phyloP scores from a whole-genome alignment of 495 filamentous ascomycete genomes.

The Podospora sp. region DNA sequence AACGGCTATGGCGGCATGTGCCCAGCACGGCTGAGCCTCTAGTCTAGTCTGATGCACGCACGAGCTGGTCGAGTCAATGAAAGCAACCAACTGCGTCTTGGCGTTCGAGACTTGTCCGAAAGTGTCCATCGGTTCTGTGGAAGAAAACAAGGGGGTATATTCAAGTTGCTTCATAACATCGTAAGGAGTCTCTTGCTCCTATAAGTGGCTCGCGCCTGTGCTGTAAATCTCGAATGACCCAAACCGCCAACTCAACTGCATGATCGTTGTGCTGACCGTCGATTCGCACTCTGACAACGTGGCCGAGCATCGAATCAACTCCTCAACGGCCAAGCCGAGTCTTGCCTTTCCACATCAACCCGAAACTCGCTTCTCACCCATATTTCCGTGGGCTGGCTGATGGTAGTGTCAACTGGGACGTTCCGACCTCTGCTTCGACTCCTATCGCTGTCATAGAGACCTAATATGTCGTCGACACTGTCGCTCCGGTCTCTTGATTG shows the following conservation, averaged over 20 bases:
- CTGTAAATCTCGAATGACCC: background rate
- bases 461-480: constrained; percentile 41
- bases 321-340: constrained; percentile 33
- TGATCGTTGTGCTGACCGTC: too few relatives aligned
- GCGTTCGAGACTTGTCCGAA: too few relatives aligned
- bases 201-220: background rate
- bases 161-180: constrained; percentile 1
- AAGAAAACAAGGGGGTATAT: constrained; percentile 5
- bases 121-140: too few relatives aligned
- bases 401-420: background rate
- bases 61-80: too few relatives aligned
- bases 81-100: too few relatives aligned
- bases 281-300: too few relatives aligned
- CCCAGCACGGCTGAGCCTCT: too few relatives aligned
- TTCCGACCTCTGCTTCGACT: constrained; percentile 22
- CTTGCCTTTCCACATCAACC: constrained; percentile 27
- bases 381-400: constrained; percentile 25
- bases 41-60: too few relatives aligned
- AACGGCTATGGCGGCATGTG: too few relatives aligned
- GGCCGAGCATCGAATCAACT: background rate
- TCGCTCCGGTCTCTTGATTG: constrained; percentile 26
- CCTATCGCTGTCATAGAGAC: constrained; percentile 32
- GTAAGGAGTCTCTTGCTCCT: background rate
- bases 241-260: background rate
- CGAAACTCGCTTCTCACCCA: constrained; percentile 37